Conservation (phyloP, 805 yeast species). For the Huiozyma sinensis region DNA sequence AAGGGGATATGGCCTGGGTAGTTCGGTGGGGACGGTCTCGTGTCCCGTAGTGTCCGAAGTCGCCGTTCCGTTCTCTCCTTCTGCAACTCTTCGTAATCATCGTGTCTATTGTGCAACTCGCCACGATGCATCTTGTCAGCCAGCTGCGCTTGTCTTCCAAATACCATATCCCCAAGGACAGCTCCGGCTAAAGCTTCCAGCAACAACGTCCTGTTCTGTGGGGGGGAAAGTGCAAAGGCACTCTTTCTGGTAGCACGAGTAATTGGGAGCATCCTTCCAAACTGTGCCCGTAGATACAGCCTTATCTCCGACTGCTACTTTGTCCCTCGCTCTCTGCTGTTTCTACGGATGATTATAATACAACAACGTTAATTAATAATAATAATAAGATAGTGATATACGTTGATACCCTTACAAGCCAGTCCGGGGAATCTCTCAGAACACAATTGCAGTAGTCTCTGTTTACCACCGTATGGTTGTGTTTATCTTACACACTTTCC, state of each 20-base stretch:
- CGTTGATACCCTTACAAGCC: too few relatives aligned
- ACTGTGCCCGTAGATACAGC: too few relatives aligned
- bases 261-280: background rate
- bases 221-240: background rate
- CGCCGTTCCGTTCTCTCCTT: conserved; percentile 25
- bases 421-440: too few relatives aligned
- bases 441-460: too few relatives aligned
- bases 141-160: conserved; percentile 37
- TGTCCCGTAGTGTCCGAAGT: conserved; percentile 14
- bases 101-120: conserved; percentile 22
- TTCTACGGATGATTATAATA: too few relatives aligned
- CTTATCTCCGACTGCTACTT: too few relatives aligned
- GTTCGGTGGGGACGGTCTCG: conserved; percentile 25
- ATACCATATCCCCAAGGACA: conserved; percentile 15
- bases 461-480: too few relatives aligned
- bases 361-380: too few relatives aligned
- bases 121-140: conserved; percentile 47
- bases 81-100: conserved; percentile 29
- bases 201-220: background rate
- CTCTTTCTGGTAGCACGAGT: too few relatives aligned
- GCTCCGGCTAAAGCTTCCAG: conserved; percentile 7
- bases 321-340: too few relatives aligned
- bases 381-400: too few relatives aligned
- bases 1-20: conserved; percentile 79
- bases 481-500: too few relatives aligned